These are phyloP conservation scores for Fusarium graminum DNA, from an alignment of 2,329 filamentous ascomycete genomes.

Conservation along the genomic window DNA sequence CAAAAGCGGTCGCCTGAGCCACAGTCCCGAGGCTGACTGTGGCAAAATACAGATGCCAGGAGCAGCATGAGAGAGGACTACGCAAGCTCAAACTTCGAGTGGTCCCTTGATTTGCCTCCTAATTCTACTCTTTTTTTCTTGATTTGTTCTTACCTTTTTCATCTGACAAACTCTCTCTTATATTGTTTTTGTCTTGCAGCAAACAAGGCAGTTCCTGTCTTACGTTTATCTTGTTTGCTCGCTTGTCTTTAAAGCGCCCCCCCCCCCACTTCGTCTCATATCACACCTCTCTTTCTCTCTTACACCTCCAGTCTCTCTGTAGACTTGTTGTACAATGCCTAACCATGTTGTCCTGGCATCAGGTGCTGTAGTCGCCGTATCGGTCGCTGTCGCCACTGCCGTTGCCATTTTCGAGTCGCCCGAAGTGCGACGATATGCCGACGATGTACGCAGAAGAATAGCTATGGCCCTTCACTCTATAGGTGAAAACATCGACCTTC, in stretches of 20 bases:
- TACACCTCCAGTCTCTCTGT: constrained; percentile 22
- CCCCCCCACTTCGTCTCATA: constrained; percentile 17
- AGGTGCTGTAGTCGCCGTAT: constrained; percentile 70
- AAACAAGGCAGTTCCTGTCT: constrained; percentile 7
- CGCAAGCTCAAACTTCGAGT: constrained; percentile 39
- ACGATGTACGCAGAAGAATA: constrained; percentile 72
- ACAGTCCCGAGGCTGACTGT: constrained; percentile 39
- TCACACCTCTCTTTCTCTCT: constrained; percentile 21
- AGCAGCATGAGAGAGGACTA: constrained; percentile 38
- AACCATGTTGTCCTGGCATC: constrained; percentile 67
- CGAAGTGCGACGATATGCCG: constrained; percentile 71
- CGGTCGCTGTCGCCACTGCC: constrained; percentile 69
- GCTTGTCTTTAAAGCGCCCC: constrained; percentile 17
- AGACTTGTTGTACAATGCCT: constrained; percentile 60
- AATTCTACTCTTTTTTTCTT: constrained; percentile 4
- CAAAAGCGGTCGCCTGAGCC: constrained; percentile 43
- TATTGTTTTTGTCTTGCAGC: constrained; percentile 3
- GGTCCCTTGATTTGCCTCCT: constrained; percentile 35
- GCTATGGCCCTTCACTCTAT: constrained; percentile 70
- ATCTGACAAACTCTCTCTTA: constrained; percentile 19
- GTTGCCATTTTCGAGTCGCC: constrained; percentile 74
- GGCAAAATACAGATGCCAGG: constrained; percentile 32
- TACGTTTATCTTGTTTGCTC: constrained; percentile 19
- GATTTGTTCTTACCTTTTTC: neutral
- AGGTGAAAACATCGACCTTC: constrained; percentile 67